phyloP scores from a whole-genome alignment of 495 filamentous ascomycete genomes.

The Aspergillus bertholletiae region DNA sequence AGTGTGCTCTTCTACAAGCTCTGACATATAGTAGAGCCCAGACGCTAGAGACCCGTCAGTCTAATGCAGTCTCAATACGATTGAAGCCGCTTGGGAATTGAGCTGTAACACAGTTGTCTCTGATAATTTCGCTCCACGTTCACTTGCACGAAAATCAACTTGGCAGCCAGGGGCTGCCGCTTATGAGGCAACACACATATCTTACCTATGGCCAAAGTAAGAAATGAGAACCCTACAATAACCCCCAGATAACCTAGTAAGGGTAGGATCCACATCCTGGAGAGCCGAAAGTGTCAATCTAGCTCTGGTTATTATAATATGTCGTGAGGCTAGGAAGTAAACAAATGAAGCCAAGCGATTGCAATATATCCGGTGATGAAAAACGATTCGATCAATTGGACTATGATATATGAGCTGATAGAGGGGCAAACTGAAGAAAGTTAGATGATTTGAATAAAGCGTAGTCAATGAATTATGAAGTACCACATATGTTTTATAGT shows the following conservation, averaged over 20 bases:
- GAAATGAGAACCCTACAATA: conserved; percentile 83
- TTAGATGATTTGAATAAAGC: neutral
- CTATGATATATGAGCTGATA: neutral
- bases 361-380: neutral
- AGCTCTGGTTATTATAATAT: neutral
- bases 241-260: conserved; percentile 86
- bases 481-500: too few relatives aligned
- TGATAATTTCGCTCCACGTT: neutral
- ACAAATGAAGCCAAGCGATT: neutral
- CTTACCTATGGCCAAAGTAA: conserved; percentile 89
- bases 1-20: conserved; percentile 96
- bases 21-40: conserved; percentile 96
- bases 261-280: conserved; percentile 85
- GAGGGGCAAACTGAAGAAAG: neutral
- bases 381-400: neutral
- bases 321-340: neutral
- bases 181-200: neutral
- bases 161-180: too few relatives aligned
- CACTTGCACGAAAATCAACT: neutral
- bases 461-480: too few relatives aligned
- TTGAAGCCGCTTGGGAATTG: neutral
- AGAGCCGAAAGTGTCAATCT: neutral
- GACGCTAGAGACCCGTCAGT: conserved; percentile 57
- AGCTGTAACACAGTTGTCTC: neutral
- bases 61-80: neutral